Base-by-base conservation (phyloP, 345 rosid species). In the Hypericum perforatum region DNA sequence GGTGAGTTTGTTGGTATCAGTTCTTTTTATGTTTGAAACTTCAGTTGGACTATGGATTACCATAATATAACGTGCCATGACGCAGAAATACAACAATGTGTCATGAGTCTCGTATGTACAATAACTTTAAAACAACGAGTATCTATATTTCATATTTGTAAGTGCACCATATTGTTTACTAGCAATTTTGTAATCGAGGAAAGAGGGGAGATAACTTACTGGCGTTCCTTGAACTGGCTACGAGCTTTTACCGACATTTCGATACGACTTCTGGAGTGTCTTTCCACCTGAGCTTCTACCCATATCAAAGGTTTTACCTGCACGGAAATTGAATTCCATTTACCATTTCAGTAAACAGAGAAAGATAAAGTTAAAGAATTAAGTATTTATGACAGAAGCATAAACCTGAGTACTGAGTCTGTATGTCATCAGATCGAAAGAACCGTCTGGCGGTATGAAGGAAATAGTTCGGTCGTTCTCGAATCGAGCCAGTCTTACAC, bases 381-480 rank as follows among this genome's bases (percentile, higher is more conserved):
- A 22, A 22, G 32, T 22, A 22, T 22, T 22, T 22, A 22, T 22
- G 32, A 1, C 32, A 22, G 32, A 22, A 22, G 32, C 32, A 22
- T 22, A 54, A 54, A 91, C 98, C 98, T 91, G 96, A 52, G 96
- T 87, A 60, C 86, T 87, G 57, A 91, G 95, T 72, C 98, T 82
- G 52, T 91, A 91, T 38, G 96, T 87, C 98, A 91, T 91, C 57
- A 91, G 82, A 68, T 91, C 98, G 65, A 92, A 92, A 76, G 98
- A 66, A n/a, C 96, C 98, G 73, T 91, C 98, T 15, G 98, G 98
- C 39, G 98, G 98, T 68, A 91, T 74, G 63, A 87, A 91, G 22
- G 98, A 92, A 70, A 92, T 92, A 7, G 95, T 92, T 54, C 96
- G 72, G 60, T 92, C 98, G 67, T 92, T 92, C 62, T 92, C 96